Evolutionary conservation across 2,329 filamentous ascomycete species (phyloP), one percentile per base, ranked within the genome.

Genomic region (Rhynchosporium secalis): DNA sequence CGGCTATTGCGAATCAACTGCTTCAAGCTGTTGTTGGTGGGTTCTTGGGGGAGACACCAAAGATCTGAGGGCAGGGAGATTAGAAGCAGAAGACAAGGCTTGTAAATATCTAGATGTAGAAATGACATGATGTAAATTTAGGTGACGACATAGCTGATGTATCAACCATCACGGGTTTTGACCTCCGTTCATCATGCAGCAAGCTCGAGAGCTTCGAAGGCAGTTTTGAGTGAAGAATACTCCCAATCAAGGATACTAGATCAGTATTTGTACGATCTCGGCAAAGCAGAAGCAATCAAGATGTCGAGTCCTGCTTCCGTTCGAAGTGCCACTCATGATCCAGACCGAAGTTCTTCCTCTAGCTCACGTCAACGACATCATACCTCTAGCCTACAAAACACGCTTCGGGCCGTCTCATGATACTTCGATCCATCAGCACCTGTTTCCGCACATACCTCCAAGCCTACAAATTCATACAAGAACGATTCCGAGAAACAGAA

Each of bases 1-100:
- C 92, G 41, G 94, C 95, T 1, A 98, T 99, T 81, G 95, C 95
- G 15, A 90, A 98, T 75, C 90, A 93, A 74, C 77, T 98, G 72
- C 86, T 99, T 70, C 82, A 80, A 58, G 91, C 92, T 1, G 92
- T 96, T 13, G 84, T 88, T 0, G 85, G 87, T 56, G 92, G 92
- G 0, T 95, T 90, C 74, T 78, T 90, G 66, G 78, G 66, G 8
- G 69, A 70, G 49, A 49, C 63, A 9, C 63, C 68, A 15, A 73
- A 72, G 60, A 70, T 72, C n/a, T 73, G 60, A 66, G 33, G 45
- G 26, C 1, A 58, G n/a, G 40, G 13, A n/a, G 15, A 48, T 36
- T 62, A 55, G 59, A 62, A 38, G 48, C 36, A 36, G 40, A 33
- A 40, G 3, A 4, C n/a, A 13, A 20, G 55, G 43, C 6, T 54